Evolutionary conservation across 306 rosid genomes (phyloP).

Genomic region (Elaeagnus macrophylla): DNA sequence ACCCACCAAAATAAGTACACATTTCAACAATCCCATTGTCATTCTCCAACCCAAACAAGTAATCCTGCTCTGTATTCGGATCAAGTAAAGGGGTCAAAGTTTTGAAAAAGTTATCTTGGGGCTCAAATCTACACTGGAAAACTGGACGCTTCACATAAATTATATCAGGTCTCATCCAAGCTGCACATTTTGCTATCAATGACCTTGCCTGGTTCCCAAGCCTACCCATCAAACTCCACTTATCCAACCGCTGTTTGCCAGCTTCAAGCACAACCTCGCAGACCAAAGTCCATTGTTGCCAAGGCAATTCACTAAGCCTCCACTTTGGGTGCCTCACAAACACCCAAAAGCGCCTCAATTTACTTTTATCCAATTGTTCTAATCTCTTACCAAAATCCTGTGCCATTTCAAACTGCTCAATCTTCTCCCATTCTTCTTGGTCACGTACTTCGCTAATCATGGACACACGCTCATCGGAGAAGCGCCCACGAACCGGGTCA

Average conservation of each 20-base stretch:
- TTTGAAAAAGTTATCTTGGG: constrained; percentile 57
- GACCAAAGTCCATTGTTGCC: constrained; percentile 90
- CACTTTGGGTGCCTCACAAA: constrained; percentile 76
- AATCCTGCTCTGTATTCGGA: constrained; percentile 61
- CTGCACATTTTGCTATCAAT: constrained; percentile 65
- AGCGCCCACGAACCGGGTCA: constrained; percentile 65
- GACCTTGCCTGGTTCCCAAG: constrained; percentile 69
- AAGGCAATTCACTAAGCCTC: constrained; percentile 61
- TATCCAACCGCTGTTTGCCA: constrained; percentile 73
- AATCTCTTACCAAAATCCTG: constrained; percentile 53
- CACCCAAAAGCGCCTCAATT: constrained; percentile 62
- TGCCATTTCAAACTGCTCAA: constrained; percentile 75
- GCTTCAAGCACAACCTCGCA: constrained; percentile 73
- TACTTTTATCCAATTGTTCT: constrained; percentile 45
- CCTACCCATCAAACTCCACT: constrained; percentile 92
- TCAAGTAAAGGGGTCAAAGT: constrained; percentile 60
- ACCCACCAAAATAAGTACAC: constrained; percentile 72
- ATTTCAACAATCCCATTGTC: constrained; percentile 64
- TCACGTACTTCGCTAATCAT: constrained; percentile 66
- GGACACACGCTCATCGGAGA: constrained; percentile 64
- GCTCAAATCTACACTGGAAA: constrained; percentile 80
- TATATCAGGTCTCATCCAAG: constrained; percentile 89
- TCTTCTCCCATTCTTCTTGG: constrained; percentile 85
- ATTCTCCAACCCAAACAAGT: constrained; percentile 43
- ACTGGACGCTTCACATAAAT: constrained; percentile 82